Evolutionary conservation across 1,284 basidiomycete genomes (phyloP).

Genomic region (Cryptococcus sp.): DNA sequence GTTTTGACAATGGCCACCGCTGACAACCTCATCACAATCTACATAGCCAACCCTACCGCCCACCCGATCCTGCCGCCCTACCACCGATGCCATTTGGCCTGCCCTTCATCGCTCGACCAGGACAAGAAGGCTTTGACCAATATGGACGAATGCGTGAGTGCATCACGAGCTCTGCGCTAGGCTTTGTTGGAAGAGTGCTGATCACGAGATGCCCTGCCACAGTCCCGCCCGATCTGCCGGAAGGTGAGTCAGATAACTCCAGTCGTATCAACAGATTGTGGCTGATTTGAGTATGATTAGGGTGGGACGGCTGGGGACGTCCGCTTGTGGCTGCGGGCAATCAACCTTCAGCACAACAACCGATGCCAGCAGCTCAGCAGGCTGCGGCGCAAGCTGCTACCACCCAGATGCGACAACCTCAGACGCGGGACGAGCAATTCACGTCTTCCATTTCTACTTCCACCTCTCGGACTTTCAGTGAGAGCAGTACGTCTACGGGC

Average conservation of each 20-base stretch:
- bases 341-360: conserved; percentile 13
- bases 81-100: conserved; percentile 44
- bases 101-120: conserved; percentile 43
- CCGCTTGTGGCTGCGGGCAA: conserved; percentile 30
- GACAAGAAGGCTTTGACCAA: conserved; percentile 45
- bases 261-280: neutral
- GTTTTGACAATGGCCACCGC: no score
- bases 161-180: neutral
- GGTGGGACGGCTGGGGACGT: conserved; percentile 46
- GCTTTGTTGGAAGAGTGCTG: neutral
- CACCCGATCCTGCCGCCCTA: conserved; percentile 41
- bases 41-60: conserved; percentile 41
- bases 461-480: neutral
- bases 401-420: neutral
- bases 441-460: conserved; percentile 2
- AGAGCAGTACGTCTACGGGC: neutral
- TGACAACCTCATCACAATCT: no score
- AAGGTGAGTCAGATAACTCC: conserved; percentile 24
- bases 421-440: conserved; percentile 20
- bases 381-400: neutral
- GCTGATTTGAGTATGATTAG: conserved; percentile 11
- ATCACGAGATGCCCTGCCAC: neutral
- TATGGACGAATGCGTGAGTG: conserved; percentile 43
- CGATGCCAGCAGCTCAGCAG: neutral
- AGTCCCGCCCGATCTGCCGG: conserved; percentile 42